phyloP scores from a whole-genome alignment of 2,329 filamentous ascomycete species.

The Rutstroemia sp. region DNA sequence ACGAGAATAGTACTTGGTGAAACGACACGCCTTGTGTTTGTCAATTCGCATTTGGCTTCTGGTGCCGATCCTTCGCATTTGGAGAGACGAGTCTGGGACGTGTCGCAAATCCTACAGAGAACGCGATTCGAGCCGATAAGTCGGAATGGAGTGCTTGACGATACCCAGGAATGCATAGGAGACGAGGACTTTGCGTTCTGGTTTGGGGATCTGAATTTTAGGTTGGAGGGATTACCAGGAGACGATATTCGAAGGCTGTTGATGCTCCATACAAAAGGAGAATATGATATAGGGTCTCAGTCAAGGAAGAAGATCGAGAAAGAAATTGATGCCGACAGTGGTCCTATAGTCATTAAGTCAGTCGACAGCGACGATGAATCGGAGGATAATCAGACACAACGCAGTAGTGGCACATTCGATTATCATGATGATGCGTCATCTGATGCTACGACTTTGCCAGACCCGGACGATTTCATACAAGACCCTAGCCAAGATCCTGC shows the following conservation, averaged over 20 bases:
- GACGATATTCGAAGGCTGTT: constrained; percentile 83
- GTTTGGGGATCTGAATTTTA: constrained; percentile 94
- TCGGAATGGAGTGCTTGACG: constrained; percentile 55
- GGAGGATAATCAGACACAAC: constrained; percentile 26
- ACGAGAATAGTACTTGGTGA: constrained; percentile 81
- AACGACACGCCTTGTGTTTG: constrained; percentile 79
- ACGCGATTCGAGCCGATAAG: constrained; percentile 71
- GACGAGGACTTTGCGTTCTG: constrained; percentile 94
- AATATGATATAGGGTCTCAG: constrained; percentile 54
- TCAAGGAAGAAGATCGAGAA: constrained; percentile 26
- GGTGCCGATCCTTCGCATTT: constrained; percentile 70
- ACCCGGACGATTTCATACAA: constrained; percentile 58
- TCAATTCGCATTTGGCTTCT: constrained; percentile 87
- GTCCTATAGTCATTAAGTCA: constrained; percentile 39
- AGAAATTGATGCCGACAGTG: constrained; percentile 38
- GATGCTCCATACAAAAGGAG: constrained; percentile 71
- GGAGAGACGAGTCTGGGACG: constrained; percentile 83
- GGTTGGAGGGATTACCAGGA: constrained; percentile 78
- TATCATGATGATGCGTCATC: constrained; percentile 32
- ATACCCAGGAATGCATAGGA: constrained; percentile 65
- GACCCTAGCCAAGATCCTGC: constrained; percentile 71
- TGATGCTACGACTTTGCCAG: constrained; percentile 37
- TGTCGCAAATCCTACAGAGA: constrained; percentile 65
- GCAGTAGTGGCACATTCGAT: constrained; percentile 23
- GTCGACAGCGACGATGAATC: constrained; percentile 40